Evolutionary conservation across 352 stramenopile genomes (phyloP), one percentile per base, ranked within the genome.

Genomic region (Phytophthora macrochlamydospora): DNA sequence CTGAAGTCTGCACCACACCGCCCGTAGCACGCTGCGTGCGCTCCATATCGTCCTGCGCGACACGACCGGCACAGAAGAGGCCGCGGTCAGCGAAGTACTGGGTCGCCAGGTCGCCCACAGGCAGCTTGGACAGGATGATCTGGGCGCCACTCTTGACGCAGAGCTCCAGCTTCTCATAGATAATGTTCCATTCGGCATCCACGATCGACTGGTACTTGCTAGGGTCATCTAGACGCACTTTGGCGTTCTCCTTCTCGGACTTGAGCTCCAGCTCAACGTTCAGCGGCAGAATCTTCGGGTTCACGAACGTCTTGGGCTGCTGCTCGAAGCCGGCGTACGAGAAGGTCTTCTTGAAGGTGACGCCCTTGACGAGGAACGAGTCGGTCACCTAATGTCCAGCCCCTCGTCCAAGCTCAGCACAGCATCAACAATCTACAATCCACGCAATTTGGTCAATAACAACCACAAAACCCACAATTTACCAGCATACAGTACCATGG

Each of bases 261-360:
- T 99, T 99, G 54, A 99, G 88, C 83, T 99, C 98, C 40, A 99
- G 77, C 79, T 99, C 98, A 8, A 99, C 96, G 76, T 99, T 99
- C 33, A 99, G 77, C 31, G 99, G 78, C 45, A 99, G 71, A 52
- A 99, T 97, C 71, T 98, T 98, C 1, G 97, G 97, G 79, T 98
- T 93, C 13, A 80, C 72, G 72, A 99, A 99, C 52, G 89, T 89
- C 84, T 99, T 99, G 44, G 97, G 98, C 91, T 99, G 98, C 90
- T 99, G 97, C 82, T 99, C 98, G 71, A 99, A 99, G n/a, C 98
- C 98, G 6, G 98, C 98, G 76, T 99, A 99, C 54, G 92, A 98
- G 74, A 99, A 99, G 29, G 98, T 99, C 82, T 99, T 99, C 82
- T 99, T 98, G 87, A 99, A 99, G 2, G 98, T 97, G 3, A 99